phyloP scores from a whole-genome alignment of 192 early-diverging fungal species.

The Umbelopsis ramanniana region DNA sequence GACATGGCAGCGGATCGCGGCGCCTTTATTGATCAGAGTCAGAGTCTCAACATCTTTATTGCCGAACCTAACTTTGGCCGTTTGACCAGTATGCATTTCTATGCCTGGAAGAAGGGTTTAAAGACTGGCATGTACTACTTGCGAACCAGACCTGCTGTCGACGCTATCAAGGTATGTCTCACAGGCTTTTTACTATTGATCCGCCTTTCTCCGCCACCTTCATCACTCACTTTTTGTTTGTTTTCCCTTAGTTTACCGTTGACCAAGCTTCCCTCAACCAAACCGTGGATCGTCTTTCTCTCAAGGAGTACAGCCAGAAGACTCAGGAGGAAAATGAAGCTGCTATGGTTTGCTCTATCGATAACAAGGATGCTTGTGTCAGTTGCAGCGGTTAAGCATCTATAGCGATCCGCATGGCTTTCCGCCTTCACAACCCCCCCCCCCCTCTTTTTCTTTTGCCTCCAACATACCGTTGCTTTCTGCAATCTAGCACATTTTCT shows the following conservation, averaged over 20 bases:
- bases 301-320: conserved; percentile 56
- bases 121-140: conserved; percentile 99
- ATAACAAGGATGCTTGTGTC: conserved; percentile 92
- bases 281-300: conserved; percentile 84
- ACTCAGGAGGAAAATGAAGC: conserved; percentile 56
- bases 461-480: neutral
- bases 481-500: conserved; percentile 13
- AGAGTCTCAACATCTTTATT: conserved; percentile 95
- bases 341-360: conserved; percentile 85
- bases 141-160: conserved; percentile 92
- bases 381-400: conserved; percentile 79
- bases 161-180: conserved; percentile 80
- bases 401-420: neutral
- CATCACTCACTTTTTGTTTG: neutral
- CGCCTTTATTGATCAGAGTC: conserved; percentile 96
- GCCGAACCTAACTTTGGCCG: conserved; percentile 94
- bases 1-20: conserved; percentile 98
- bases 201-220: neutral
- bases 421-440: neutral
- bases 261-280: conserved; percentile 53
- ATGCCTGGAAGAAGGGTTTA: conserved; percentile 96
- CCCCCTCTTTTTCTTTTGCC: neutral
- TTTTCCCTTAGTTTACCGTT: neutral
- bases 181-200: no score
- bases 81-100: conserved; percentile 97